phyloP scores from a whole-genome alignment of 1,139 yeast species.

The Saccharomyces hybrid region DNA sequence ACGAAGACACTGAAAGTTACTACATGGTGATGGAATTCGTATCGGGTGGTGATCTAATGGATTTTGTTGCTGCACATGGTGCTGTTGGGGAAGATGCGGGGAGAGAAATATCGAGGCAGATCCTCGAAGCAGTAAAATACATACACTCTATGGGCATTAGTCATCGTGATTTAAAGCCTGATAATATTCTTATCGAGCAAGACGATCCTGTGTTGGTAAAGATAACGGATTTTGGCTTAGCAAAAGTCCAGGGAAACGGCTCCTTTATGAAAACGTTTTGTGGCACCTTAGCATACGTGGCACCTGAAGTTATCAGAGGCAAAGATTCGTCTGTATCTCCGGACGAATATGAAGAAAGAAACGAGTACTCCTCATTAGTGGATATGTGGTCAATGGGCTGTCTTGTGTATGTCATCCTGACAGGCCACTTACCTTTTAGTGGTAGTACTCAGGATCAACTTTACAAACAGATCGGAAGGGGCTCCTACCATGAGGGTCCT shows the following conservation, averaged over 20 bases:
- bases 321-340: slow-evolving; percentile 36
- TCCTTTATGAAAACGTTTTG: slow-evolving; percentile 82
- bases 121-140: slow-evolving; percentile 74
- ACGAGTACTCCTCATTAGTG: slow-evolving; percentile 72
- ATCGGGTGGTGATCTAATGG: slow-evolving; percentile 98
- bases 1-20: slow-evolving; percentile 72
- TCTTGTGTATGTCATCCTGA: slow-evolving; percentile 76
- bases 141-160: slow-evolving; percentile 86
- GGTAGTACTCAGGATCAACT: slow-evolving; percentile 85
- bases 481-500: slow-evolving; percentile 79
- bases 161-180: slow-evolving; percentile 90
- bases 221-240: slow-evolving; percentile 88
- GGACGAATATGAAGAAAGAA: slow-evolving; percentile 24
- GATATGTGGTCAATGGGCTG: slow-evolving; percentile 98
- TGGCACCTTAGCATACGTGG: slow-evolving; percentile 85
- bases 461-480: slow-evolving; percentile 65
- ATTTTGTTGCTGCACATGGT: slow-evolving; percentile 84
- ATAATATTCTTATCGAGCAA: slow-evolving; percentile 80
- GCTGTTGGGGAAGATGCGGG: slow-evolving; percentile 87
- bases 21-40: slow-evolving; percentile 92
- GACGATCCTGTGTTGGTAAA: slow-evolving; percentile 87
- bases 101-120: slow-evolving; percentile 75
- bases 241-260: slow-evolving; percentile 70
- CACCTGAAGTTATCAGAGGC: slow-evolving; percentile 88
- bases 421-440: slow-evolving; percentile 90